Conservation (phyloP, 441 rosid genomes). For the Breynia disticha region DNA sequence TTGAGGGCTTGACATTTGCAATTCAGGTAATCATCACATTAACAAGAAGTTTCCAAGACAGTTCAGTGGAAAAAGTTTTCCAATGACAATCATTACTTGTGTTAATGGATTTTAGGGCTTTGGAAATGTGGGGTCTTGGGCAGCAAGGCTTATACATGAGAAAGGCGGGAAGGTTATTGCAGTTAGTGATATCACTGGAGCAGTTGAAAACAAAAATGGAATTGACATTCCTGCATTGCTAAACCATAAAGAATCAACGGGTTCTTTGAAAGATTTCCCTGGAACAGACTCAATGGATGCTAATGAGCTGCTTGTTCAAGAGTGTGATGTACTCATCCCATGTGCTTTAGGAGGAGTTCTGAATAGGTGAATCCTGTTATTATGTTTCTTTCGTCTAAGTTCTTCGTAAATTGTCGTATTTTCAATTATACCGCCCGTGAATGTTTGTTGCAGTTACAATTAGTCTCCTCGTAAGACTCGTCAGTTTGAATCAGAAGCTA, state of each 20-base stretch:
- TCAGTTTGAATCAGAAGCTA: background rate
- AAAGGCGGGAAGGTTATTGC: constrained; percentile 74
- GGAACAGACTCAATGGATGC: constrained; percentile 64
- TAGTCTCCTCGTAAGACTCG: background rate
- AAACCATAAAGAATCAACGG: constrained; percentile 42
- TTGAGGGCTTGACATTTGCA: constrained; percentile 51
- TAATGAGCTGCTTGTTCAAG: constrained; percentile 50
- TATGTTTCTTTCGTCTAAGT: constrained; percentile 5
- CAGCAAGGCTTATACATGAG: constrained; percentile 60
- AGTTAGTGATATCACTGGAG: constrained; percentile 77
- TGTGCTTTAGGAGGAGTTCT: constrained; percentile 86
- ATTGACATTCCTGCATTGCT: constrained; percentile 45
- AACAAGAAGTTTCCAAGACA: too few relatives aligned
- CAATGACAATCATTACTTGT: too few relatives aligned
- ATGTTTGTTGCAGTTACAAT: background rate
- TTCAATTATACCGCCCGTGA: background rate
- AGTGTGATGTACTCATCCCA: constrained; percentile 86
- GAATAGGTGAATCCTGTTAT: constrained; percentile 34
- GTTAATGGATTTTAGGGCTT: too few relatives aligned
- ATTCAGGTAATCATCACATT: constrained; percentile 44
- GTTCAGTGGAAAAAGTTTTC: too few relatives aligned
- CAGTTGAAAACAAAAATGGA: constrained; percentile 64
- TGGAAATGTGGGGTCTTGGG: constrained; percentile 92
- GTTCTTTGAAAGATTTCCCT: constrained; percentile 41
- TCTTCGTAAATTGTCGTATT: background rate